These are phyloP conservation scores for Sugiyamaella americana DNA, from an alignment of 805 yeast genomes.

Conservation along the genomic window DNA sequence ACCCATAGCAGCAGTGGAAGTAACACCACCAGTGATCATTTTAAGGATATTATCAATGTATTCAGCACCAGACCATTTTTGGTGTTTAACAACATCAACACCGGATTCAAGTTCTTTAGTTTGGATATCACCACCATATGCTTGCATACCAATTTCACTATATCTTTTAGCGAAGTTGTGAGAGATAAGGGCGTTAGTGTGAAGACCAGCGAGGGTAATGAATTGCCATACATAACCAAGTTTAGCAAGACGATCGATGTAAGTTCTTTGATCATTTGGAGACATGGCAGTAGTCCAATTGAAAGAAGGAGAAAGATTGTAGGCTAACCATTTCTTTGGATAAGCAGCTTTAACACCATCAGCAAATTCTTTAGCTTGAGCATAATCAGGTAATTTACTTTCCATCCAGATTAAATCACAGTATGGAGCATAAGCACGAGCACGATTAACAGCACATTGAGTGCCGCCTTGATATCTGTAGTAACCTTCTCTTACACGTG, in stretches of 20 bases:
- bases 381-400: slow-evolving; percentile 87
- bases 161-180: slow-evolving; percentile 78
- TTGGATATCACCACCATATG: slow-evolving; percentile 85
- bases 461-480: slow-evolving; percentile 96
- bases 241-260: slow-evolving; percentile 76
- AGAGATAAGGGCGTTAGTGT: slow-evolving; percentile 88
- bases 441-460: slow-evolving; percentile 95
- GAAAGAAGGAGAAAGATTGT: slow-evolving; percentile 94
- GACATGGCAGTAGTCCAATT: slow-evolving; percentile 97
- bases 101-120: slow-evolving; percentile 79
- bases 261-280: slow-evolving; percentile 79
- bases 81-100: slow-evolving; percentile 96
- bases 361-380: slow-evolving; percentile 91
- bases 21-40: slow-evolving; percentile 88
- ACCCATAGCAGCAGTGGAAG: slow-evolving; percentile 98
- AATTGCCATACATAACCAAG: slow-evolving; percentile 97
- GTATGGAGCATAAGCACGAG: slow-evolving; percentile 89
- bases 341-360: slow-evolving; percentile 73
- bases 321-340: slow-evolving; percentile 95
- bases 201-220: slow-evolving; percentile 94
- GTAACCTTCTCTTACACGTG: slow-evolving; percentile 95
- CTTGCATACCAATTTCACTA: slow-evolving; percentile 84
- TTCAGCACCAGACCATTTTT: slow-evolving; percentile 98
- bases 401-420: slow-evolving; percentile 99
- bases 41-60: slow-evolving; percentile 87